phyloP scores from a whole-genome alignment of 192 early-diverging fungal genomes.

The Coemansia sp. region DNA sequence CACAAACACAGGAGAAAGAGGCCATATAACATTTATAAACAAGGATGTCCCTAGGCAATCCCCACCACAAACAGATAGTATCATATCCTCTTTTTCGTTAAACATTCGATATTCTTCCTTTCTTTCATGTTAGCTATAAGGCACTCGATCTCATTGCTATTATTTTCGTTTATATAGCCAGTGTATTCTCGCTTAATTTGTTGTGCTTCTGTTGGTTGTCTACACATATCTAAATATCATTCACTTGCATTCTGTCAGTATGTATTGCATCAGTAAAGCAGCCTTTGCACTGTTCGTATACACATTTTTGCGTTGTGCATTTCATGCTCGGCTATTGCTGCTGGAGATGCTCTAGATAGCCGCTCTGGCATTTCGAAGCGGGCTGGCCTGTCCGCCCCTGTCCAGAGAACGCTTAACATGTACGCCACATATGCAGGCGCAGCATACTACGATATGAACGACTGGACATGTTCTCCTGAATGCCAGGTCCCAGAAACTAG shows the following conservation, averaged over 20 bases:
- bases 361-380: neutral
- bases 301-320: neutral
- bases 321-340: neutral
- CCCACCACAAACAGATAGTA: too few relatives aligned
- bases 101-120: too few relatives aligned
- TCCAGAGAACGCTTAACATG: constrained; percentile 10
- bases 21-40: too few relatives aligned
- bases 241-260: neutral
- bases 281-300: neutral
- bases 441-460: constrained; percentile 12
- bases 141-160: too few relatives aligned
- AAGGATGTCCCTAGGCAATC: too few relatives aligned
- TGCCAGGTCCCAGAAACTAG: constrained; percentile 23
- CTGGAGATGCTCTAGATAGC: neutral
- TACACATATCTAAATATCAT: neutral
- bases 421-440: constrained; percentile 41
- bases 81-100: too few relatives aligned
- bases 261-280: neutral
- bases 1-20: too few relatives aligned
- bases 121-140: too few relatives aligned
- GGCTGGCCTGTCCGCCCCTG: neutral
- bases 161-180: too few relatives aligned
- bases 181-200: too few relatives aligned
- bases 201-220: neutral
- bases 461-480: constrained; percentile 29